A percentile compares a stretch with the other conserved stretches of the same genome.
Conservation (phyloP, 352 stramenopile species). For the Phytophthora cactorum region DNA sequence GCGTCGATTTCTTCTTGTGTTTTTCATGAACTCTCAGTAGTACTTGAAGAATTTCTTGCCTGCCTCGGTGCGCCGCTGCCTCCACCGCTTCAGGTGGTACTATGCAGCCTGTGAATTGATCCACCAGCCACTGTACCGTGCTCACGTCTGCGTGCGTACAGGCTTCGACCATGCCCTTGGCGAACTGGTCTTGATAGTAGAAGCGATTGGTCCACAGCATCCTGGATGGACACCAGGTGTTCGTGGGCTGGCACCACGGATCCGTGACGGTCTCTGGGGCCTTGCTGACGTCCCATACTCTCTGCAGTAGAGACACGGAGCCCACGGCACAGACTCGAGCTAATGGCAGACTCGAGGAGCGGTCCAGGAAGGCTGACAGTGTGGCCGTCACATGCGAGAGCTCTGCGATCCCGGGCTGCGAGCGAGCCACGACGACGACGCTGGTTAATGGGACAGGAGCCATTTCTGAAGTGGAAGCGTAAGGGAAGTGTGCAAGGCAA, state of each 20-base stretch:
- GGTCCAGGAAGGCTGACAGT: constrained; percentile 27
- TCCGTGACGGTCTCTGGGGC: constrained; percentile 9
- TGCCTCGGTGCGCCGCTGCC: constrained; percentile 14
- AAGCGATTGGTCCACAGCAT: constrained; percentile 35
- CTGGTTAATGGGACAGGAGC: constrained; percentile 22
- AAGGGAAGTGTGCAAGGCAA: constrained; percentile 10
- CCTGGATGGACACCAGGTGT: constrained; percentile 21
- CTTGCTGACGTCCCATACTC: constrained; percentile 27
- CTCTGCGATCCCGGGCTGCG: constrained; percentile 20
- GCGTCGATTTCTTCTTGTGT: constrained; percentile 24
- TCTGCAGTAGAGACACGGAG: constrained; percentile 25
- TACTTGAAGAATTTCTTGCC: constrained; percentile 23
- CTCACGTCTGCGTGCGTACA: constrained; percentile 20
- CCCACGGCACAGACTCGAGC: constrained; percentile 21
- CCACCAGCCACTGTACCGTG: constrained; percentile 28
- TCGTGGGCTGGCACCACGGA: constrained; percentile 23
- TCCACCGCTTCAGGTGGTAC: constrained; percentile 27
- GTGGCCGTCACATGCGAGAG: constrained; percentile 31
- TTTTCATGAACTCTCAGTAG: constrained; percentile 22
- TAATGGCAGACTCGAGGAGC: constrained; percentile 26
- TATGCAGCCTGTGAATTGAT: constrained; percentile 23
- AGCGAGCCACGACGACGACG: constrained; percentile 25
- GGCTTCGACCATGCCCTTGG: constrained; percentile 22
- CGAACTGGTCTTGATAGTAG: constrained; percentile 37
- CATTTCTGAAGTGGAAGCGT: constrained; percentile 20